Evolutionary conservation across 352 stramenopile species (phyloP), one percentile per base, ranked within the genome.

Genomic region (Paralagenidium karlingii): DNA sequence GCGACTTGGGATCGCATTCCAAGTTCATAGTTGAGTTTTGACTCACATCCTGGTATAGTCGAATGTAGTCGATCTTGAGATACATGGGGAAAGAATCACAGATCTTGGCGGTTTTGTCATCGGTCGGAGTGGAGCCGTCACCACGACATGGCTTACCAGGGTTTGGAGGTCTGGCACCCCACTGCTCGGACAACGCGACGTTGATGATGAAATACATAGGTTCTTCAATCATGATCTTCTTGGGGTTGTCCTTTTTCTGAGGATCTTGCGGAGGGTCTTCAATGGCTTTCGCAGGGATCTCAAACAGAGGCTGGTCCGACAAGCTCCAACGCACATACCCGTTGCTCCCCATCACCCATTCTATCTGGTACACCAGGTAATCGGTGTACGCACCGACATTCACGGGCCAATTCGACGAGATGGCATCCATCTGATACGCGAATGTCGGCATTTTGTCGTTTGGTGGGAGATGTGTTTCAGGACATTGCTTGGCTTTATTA

Each of bases 171-270:
- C 53, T 57, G 9, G 70, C 53, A 0, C 69, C 84, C 91, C 91
- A 97, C 45, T 79, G 54, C 16, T 62, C 60, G 13, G 80, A 94
- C 22, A 97, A 49, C 1, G 91, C 91, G 20, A 94, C 94, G 62
- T 97, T 97, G 37, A 97, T 54, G 41, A 97, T 73, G 47, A 97
- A 62, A 57, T 96, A 96, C 61, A 85, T 91, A 6, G 91, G 88
- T 49, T 97, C 91, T 29, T 88, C 73, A 1, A 67, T 60, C 43
- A 84, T 79, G 1, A 57, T 68, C n/a, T 68, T 65, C 24, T 43
- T 30, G 5, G 66, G 68, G 39, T 84, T 87, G 26, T 60, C 48
- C 26, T 57, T 51, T 9, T 64, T 59, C 11, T 28, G 50, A 25
- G 44, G 40, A 29, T 59, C 56, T 49, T 84, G 69, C 0, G 62